Evolutionary conservation across 2,329 filamentous ascomycete species (phyloP).

Genomic region (Botryotinia globosa): DNA sequence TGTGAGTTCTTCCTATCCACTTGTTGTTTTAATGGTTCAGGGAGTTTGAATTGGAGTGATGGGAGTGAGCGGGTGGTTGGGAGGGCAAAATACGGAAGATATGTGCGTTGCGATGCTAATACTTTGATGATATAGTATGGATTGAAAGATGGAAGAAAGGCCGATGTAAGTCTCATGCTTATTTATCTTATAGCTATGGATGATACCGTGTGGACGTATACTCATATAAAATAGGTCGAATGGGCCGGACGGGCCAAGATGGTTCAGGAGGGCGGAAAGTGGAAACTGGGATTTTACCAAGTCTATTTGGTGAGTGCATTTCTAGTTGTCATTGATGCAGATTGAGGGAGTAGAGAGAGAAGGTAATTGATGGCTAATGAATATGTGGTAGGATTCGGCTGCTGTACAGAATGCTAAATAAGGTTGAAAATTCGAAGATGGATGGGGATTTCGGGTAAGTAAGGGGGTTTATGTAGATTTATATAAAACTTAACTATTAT

Average conservation of each 20-base stretch:
- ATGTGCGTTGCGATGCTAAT: not conserved
- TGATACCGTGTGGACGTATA: not conserved
- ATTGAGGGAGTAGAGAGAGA: too few relatives aligned
- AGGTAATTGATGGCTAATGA: not conserved
- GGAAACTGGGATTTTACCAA: constrained; percentile 36
- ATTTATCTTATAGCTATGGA: not conserved
- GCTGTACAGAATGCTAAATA: constrained; percentile 18
- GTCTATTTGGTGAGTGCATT: constrained; percentile 28
- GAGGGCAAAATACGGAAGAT: not conserved
- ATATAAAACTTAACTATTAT: not conserved
- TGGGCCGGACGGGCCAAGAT: constrained; percentile 34
- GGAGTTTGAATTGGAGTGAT: too few relatives aligned
- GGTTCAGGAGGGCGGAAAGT: constrained; percentile 30
- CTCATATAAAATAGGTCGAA: constrained; percentile 30
- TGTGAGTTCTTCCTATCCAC: constrained; percentile 4
- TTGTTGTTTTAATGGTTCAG: not conserved
- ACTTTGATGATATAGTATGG: constrained; percentile 40
- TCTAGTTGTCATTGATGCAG: not conserved
- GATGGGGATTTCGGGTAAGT: too few relatives aligned
- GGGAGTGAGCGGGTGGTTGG: not conserved
- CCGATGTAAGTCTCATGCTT: constrained; percentile 24
- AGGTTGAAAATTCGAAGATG: too few relatives aligned
- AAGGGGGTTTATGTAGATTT: not conserved
- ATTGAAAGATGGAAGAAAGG: constrained; percentile 47
- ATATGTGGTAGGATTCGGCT: constrained; percentile 16